These are phyloP conservation scores for Parasitella parasitica DNA, from an alignment of 371 early-diverging fungal species.

Conservation along the genomic window DNA sequence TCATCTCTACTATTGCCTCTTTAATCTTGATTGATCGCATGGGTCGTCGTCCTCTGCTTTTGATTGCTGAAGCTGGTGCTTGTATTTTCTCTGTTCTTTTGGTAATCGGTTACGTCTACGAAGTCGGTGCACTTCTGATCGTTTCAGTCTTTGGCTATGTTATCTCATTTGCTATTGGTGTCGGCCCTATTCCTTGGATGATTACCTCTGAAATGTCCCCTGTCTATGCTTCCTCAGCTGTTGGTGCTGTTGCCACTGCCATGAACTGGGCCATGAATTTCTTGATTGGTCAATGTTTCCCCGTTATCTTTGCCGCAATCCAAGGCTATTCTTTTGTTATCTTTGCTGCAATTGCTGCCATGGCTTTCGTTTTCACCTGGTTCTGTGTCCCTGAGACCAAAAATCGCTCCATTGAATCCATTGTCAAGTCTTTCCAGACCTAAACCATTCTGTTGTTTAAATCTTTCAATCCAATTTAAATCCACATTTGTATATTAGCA, in stretches of 20 bases:
- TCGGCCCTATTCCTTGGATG: slow-evolving; percentile 85
- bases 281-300: slow-evolving; percentile 25
- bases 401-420: slow-evolving; percentile 64
- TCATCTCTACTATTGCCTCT: slow-evolving; percentile 55
- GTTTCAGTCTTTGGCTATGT: slow-evolving; percentile 74
- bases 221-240: slow-evolving; percentile 58
- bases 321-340: slow-evolving; percentile 21
- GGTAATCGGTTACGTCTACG: slow-evolving; percentile 52
- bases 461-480: neutral
- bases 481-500: neutral
- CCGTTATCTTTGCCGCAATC: slow-evolving; percentile 15
- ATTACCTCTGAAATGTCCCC: slow-evolving; percentile 73
- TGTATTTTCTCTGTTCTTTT: slow-evolving; percentile 56
- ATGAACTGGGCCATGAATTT: slow-evolving; percentile 60
- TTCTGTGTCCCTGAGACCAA: slow-evolving; percentile 79
- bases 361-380: slow-evolving; percentile 30
- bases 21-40: slow-evolving; percentile 57
- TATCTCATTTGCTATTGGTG: slow-evolving; percentile 80
- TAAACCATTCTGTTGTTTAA: neutral
- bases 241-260: slow-evolving; percentile 51
- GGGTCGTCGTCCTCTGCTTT: slow-evolving; percentile 65
- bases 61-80: slow-evolving; percentile 61
- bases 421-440: slow-evolving; percentile 20
- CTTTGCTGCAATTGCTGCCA: slow-evolving; percentile 27
- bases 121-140: slow-evolving; percentile 53